Evolutionary conservation across 176 grass and related monocot species (phyloP).

Genomic region (Oryza rufipogon): DNA sequence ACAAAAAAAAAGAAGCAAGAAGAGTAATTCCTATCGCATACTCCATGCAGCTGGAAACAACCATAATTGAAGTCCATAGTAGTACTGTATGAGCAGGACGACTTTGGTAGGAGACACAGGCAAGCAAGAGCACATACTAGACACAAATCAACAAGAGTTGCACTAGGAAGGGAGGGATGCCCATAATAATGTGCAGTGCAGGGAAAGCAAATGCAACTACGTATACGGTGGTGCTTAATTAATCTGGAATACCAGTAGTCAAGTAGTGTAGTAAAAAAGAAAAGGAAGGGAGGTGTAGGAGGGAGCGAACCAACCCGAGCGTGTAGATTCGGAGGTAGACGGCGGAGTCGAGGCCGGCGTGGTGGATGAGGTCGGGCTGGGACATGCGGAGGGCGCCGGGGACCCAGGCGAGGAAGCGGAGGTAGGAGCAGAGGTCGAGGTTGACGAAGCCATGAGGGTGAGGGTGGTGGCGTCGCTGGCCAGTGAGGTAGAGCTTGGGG

Average conservation of each 20-base stretch:
- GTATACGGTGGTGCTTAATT: too few species aligned
- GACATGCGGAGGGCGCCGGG: slow-evolving; percentile 80
- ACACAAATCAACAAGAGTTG: too few species aligned
- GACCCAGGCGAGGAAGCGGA: slow-evolving; percentile 90
- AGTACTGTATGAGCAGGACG: too few species aligned
- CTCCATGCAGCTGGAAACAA: background rate
- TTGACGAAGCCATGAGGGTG: slow-evolving; percentile 68
- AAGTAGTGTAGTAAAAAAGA: too few species aligned
- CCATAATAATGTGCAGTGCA: background rate
- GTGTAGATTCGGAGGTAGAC: slow-evolving; percentile 97
- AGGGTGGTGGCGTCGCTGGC: slow-evolving; percentile 35
- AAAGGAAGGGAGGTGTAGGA: background rate
- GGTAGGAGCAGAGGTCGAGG: slow-evolving; percentile 86
- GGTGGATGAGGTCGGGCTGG: slow-evolving; percentile 68
- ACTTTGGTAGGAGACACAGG: too few species aligned
- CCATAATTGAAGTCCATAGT: too few species aligned
- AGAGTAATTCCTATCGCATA: background rate
- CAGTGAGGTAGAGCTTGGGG: slow-evolving; percentile 83
- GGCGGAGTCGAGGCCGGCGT: slow-evolving; percentile 89
- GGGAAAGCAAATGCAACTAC: slow-evolving; percentile 4
- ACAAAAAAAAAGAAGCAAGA: background rate
- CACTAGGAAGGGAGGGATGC: too few species aligned
- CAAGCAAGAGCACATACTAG: too few species aligned
- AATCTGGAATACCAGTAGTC: too few species aligned
- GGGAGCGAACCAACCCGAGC: slow-evolving; percentile 21